Percentiles rank a stretch among this genome's conserved stretches.
phyloP scores from a whole-genome alignment of 2,329 filamentous ascomycete species.

The Westerdykella sp. region DNA sequence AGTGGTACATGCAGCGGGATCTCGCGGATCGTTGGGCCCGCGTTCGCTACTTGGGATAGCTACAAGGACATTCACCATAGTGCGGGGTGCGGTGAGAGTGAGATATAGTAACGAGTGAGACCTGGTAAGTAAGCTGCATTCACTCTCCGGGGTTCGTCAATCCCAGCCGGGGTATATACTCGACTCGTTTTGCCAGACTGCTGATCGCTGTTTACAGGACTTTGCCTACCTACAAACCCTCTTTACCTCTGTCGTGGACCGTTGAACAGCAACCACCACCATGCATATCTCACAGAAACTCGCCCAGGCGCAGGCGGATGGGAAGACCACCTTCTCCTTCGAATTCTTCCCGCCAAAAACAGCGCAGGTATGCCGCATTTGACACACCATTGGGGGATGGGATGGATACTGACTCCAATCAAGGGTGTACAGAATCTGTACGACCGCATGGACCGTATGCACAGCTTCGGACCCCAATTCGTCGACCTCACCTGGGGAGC shows the following conservation, averaged over 20 bases:
- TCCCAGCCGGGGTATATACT: too few species aligned
- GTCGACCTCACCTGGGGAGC: constrained; percentile 99
- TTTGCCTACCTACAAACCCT: too few species aligned
- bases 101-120: constrained; percentile 4
- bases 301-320: constrained; percentile 68
- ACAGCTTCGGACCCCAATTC: constrained; percentile 86
- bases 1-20: constrained; percentile 49
- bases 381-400: background rate
- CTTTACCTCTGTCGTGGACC: background rate
- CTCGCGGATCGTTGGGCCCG: constrained; percentile 47
- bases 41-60: constrained; percentile 42
- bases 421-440: constrained; percentile 95
- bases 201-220: background rate
- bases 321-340: constrained; percentile 90
- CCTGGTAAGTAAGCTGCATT: constrained; percentile 15
- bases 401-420: constrained; percentile 9
- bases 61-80: constrained; percentile 7
- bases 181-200: too few species aligned
- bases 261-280: constrained; percentile 33
- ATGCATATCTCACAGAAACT: constrained; percentile 98
- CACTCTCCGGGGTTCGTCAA: background rate
- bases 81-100: constrained; percentile 7
- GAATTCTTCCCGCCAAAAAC: constrained; percentile 99
- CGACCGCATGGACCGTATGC: constrained; percentile 99
- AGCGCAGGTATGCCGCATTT: constrained; percentile 52